Evolutionary conservation across 2,329 filamentous ascomycete genomes (phyloP).

Genomic region (Colletotrichum limetticola): DNA sequence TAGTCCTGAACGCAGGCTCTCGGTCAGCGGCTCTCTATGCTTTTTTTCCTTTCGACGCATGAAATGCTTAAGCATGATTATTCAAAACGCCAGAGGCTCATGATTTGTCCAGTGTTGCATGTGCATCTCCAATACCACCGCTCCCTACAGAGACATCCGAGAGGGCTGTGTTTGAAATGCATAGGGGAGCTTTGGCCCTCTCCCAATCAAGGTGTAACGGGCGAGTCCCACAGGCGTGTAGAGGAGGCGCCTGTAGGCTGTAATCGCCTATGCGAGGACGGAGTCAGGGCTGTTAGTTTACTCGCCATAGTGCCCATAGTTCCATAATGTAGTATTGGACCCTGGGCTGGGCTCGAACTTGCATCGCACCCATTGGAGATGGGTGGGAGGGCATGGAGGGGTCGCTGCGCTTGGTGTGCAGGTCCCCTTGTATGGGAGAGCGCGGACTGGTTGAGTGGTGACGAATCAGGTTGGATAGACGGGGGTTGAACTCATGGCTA

Average conservation of each 20-base stretch:
- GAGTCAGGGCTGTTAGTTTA: neutral
- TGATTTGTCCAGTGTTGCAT: neutral
- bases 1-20: neutral
- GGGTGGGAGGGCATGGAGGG: neutral
- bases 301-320: no score
- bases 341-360: neutral
- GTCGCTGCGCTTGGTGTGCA: neutral
- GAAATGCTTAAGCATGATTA: neutral
- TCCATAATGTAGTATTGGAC: neutral
- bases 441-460: slow-evolving; percentile 7
- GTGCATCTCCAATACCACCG: neutral
- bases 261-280: neutral
- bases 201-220: neutral
- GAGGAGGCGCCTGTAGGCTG: neutral
- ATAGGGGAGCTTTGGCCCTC: neutral
- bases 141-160: neutral
- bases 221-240: neutral
- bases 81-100: neutral
- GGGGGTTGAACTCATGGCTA: neutral
- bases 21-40: neutral
- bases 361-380: no score
- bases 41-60: neutral
- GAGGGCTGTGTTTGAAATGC: neutral
- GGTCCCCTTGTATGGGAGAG: neutral
- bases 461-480: slow-evolving; percentile 12